These are phyloP conservation scores for Botrytis fragariae DNA, from an alignment of 2,329 filamentous ascomycete genomes.

Conservation along the genomic window DNA sequence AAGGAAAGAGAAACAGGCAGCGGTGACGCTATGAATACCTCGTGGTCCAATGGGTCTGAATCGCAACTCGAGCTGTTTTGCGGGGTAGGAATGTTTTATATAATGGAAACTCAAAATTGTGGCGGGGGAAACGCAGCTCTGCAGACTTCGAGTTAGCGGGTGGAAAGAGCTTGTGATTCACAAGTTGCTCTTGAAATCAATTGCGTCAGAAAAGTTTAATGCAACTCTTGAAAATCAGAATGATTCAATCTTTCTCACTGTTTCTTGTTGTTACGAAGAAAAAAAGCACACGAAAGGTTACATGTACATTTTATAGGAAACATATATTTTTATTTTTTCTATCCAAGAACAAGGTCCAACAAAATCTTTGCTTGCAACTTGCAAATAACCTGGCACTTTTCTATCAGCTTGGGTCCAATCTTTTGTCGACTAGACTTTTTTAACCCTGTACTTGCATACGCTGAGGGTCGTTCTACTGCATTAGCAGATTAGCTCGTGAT, in stretches of 20 bases:
- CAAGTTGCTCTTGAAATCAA: not conserved
- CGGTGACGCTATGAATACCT: conserved; percentile 7
- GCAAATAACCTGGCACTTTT: not conserved
- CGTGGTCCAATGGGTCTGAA: not conserved
- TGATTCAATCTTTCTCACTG: not conserved
- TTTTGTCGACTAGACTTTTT: not conserved
- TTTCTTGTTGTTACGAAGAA: not conserved
- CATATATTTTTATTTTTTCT: not conserved
- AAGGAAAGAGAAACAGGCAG: not conserved
- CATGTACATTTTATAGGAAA: not conserved
- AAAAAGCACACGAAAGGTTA: not conserved
- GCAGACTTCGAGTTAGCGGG: not conserved
- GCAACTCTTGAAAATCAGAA: not conserved
- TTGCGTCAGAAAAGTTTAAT: not conserved
- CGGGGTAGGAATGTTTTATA: conserved; percentile 11
- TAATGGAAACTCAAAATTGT: conserved; percentile 13
- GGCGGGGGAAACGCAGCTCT: not conserved
- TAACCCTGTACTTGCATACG: conserved; percentile 2
- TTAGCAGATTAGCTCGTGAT: not conserved
- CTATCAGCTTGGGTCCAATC: not conserved
- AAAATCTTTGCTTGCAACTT: not conserved
- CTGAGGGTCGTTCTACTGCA: not conserved
- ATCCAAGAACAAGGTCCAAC: not conserved
- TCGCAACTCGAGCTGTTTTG: not conserved
- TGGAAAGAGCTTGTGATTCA: not conserved